Evolutionary conservation across 1,139 yeast species (phyloP).

Genomic region (Cylindricascospora bacillispora): DNA sequence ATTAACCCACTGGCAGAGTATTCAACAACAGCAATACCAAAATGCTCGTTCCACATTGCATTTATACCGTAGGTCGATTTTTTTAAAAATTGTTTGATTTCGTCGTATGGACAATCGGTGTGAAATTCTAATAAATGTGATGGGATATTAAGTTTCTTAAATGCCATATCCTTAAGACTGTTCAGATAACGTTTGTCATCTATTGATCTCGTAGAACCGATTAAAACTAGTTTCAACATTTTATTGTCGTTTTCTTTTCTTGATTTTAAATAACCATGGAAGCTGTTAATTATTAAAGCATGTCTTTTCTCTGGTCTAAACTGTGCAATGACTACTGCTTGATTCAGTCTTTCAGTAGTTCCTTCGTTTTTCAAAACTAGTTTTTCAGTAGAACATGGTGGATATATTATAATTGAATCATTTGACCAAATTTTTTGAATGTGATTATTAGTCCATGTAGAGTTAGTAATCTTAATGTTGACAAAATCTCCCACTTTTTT

Average conservation of each 20-base stretch:
- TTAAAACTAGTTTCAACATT: conserved; percentile 47
- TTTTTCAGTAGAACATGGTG: conserved; percentile 71
- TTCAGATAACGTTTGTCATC: conserved; percentile 53
- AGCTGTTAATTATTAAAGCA: conserved; percentile 50
- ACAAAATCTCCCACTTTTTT: conserved; percentile 54
- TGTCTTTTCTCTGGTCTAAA: conserved; percentile 95
- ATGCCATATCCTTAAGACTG: conserved; percentile 34
- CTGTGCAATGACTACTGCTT: conserved; percentile 74
- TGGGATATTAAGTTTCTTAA: conserved; percentile 34
- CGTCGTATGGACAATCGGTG: conserved; percentile 62
- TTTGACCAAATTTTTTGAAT: conserved; percentile 47
- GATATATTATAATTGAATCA: conserved; percentile 44
- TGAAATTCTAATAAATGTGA: conserved; percentile 45
- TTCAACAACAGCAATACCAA: conserved; percentile 96
- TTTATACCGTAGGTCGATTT: conserved; percentile 68
- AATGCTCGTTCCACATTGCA: conserved; percentile 99
- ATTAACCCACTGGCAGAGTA: conserved; percentile 77
- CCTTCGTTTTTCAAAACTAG: conserved; percentile 22
- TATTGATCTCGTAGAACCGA: conserved; percentile 74
- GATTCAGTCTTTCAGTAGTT: conserved; percentile 33
- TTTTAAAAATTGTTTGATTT: conserved; percentile 43
- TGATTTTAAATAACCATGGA: conserved; percentile 33
- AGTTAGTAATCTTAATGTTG: conserved; percentile 60
- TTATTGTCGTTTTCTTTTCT: conserved; percentile 8
- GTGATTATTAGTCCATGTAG: conserved; percentile 85